These are phyloP conservation scores for Puccinia triticina DNA, from an alignment of 1,284 basidiomycete species.

Conservation along the genomic window DNA sequence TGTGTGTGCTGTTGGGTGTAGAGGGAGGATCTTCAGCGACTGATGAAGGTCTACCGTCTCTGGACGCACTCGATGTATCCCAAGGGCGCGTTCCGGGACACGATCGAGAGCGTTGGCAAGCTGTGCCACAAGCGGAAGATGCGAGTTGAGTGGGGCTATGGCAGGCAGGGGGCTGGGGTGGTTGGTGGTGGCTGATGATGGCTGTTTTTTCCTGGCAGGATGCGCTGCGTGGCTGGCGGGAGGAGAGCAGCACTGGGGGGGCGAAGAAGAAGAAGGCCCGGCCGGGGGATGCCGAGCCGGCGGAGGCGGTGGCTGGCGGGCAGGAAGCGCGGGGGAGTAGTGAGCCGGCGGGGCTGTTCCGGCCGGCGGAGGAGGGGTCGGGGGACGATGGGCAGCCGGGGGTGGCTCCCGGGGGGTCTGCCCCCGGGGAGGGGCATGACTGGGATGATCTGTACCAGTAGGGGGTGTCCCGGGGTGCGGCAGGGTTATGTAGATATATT, in stretches of 20 bases:
- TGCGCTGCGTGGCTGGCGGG: constrained; percentile 1
- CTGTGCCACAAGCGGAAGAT: constrained; percentile 79
- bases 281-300: not conserved
- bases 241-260: not conserved
- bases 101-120: constrained; percentile 77
- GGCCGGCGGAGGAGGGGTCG: constrained; percentile 22
- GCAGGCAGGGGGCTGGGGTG: not conserved
- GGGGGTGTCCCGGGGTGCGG: not conserved
- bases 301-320: not conserved
- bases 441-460: constrained; percentile 42
- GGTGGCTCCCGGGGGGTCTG: not conserved
- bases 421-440: not conserved
- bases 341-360: not conserved
- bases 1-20: too few relatives aligned
- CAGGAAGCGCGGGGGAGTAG: not conserved
- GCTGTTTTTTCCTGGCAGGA: not conserved
- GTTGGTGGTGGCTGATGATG: not conserved
- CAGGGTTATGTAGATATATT: too few relatives aligned
- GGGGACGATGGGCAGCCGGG: constrained; percentile 26
- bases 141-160: constrained; percentile 71
- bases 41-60: constrained; percentile 81
- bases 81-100: constrained; percentile 79
- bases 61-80: constrained; percentile 91
- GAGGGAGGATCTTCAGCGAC: constrained; percentile 73
- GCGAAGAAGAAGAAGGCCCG: constrained; percentile 1